phyloP scores from a whole-genome alignment of 2,329 filamentous ascomycete genomes.

The Paraconiothyrium sp. region DNA sequence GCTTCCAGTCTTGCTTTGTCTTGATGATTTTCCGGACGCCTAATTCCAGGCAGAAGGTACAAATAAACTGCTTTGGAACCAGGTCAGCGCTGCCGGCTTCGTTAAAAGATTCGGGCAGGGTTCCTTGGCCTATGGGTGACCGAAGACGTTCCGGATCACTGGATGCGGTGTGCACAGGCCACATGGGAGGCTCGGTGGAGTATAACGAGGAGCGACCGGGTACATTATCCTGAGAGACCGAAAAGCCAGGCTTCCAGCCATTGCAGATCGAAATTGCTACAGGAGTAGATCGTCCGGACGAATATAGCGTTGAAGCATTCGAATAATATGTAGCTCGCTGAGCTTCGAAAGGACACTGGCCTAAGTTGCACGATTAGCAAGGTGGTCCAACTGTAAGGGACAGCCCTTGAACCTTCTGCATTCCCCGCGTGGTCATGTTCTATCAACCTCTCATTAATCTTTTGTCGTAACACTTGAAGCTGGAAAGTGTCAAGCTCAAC shows the following conservation, averaged over 20 bases:
- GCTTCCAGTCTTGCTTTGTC: constrained; percentile 23
- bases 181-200: background rate
- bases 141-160: background rate
- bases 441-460: constrained; percentile 1
- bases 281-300: constrained; percentile 15
- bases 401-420: background rate
- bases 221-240: background rate
- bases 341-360: background rate
- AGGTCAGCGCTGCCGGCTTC: background rate
- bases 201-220: background rate
- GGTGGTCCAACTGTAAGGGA: no score
- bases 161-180: constrained; percentile 1
- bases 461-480: background rate
- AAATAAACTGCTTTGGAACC: constrained; percentile 2
- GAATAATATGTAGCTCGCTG: constrained; percentile 13
- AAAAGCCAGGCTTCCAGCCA: background rate
- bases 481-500: background rate
- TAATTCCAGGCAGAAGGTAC: constrained; percentile 17
- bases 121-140: constrained; percentile 3
- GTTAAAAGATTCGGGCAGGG: background rate
- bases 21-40: constrained; percentile 6
- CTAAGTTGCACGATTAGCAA: background rate
- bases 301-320: constrained; percentile 8
- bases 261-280: constrained; percentile 11
- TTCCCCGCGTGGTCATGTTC: background rate